phyloP scores from a whole-genome alignment of 2,329 filamentous ascomycete species.

The Aspergillus felis region DNA sequence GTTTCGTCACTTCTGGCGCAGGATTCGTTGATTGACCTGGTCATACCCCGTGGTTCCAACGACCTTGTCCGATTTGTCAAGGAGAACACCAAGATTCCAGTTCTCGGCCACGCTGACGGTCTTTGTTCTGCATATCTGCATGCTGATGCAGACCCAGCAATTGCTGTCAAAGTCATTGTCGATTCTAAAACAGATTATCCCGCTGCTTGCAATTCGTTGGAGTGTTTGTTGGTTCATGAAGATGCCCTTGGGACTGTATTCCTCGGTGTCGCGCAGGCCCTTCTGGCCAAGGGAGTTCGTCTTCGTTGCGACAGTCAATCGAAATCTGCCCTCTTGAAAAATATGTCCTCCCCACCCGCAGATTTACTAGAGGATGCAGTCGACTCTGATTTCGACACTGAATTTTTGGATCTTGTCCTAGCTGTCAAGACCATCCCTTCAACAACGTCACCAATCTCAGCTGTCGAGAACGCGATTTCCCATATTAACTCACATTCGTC shows the following conservation, averaged over 20 bases:
- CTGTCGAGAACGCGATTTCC: slow-evolving; percentile 66
- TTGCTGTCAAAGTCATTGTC: slow-evolving; percentile 72
- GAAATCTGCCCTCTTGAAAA: slow-evolving; percentile 58
- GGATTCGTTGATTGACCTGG: slow-evolving; percentile 86
- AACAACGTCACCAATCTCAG: slow-evolving; percentile 21
- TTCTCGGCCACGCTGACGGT: slow-evolving; percentile 93
- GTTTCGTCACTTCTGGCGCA: slow-evolving; percentile 83
- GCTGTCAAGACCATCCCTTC: slow-evolving; percentile 73
- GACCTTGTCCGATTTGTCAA: slow-evolving; percentile 90
- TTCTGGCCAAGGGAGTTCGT: slow-evolving; percentile 72
- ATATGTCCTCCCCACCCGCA: slow-evolving; percentile 41
- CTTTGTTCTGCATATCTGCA: slow-evolving; percentile 86
- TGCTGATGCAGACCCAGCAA: slow-evolving; percentile 66
- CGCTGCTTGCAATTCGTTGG: slow-evolving; percentile 91
- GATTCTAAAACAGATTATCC: slow-evolving; percentile 95
- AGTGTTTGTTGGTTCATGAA: slow-evolving; percentile 83
- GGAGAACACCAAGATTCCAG: slow-evolving; percentile 84
- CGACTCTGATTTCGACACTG: slow-evolving; percentile 75
- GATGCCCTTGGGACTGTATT: slow-evolving; percentile 64
- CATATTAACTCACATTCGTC: slow-evolving; percentile 94
- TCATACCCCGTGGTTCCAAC: slow-evolving; percentile 88
- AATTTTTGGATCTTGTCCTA: slow-evolving; percentile 80
- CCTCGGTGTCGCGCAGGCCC: slow-evolving; percentile 66
- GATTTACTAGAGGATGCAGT: slow-evolving; percentile 60
- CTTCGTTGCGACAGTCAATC: slow-evolving; percentile 73